phyloP scores from a whole-genome alignment of 2,329 filamentous ascomycete species.

The Ilyonectria sp. region DNA sequence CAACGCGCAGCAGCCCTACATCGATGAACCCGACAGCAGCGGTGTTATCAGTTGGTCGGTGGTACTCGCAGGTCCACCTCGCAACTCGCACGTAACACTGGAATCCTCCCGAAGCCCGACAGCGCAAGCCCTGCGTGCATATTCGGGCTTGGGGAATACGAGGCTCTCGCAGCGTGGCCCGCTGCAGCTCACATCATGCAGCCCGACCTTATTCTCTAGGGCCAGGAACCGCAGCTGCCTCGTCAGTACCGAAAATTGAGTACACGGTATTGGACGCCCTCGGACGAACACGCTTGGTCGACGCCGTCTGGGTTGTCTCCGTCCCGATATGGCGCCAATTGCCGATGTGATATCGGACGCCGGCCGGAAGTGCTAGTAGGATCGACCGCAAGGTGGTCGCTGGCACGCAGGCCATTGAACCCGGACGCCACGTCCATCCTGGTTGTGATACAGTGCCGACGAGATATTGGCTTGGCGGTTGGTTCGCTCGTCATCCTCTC shows the following conservation, averaged over 20 bases:
- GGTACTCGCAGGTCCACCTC: background rate
- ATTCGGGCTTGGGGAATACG: slow-evolving; percentile 24
- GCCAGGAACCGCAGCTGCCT: slow-evolving; percentile 13
- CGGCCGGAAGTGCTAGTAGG: slow-evolving; percentile 8
- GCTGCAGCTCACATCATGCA: slow-evolving; percentile 18
- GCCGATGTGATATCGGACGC: slow-evolving; percentile 18
- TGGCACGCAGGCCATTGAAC: background rate
- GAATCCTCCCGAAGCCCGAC: slow-evolving; percentile 2
- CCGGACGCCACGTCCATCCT: slow-evolving; percentile 18
- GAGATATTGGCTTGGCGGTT: slow-evolving; percentile 32
- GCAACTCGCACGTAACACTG: background rate
- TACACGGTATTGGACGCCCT: background rate
- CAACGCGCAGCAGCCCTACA: slow-evolving; percentile 18
- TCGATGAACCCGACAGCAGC: slow-evolving; percentile 4
- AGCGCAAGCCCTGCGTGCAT: slow-evolving; percentile 18
- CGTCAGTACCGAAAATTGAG: too few species aligned
- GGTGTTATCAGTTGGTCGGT: background rate
- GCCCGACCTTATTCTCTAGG: slow-evolving; percentile 11
- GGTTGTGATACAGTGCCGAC: slow-evolving; percentile 19
- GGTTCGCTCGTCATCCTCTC: slow-evolving; percentile 16
- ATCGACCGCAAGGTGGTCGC: background rate
- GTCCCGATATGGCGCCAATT: slow-evolving; percentile 11
- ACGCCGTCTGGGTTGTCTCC: background rate
- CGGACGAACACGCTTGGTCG: background rate
- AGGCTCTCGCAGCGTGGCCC: slow-evolving; percentile 10